Percentiles rank a stretch among this genome's conserved stretches.
phyloP scores from a whole-genome alignment of 768 basidiomycete species.

The Phanerochaete carnosa region DNA sequence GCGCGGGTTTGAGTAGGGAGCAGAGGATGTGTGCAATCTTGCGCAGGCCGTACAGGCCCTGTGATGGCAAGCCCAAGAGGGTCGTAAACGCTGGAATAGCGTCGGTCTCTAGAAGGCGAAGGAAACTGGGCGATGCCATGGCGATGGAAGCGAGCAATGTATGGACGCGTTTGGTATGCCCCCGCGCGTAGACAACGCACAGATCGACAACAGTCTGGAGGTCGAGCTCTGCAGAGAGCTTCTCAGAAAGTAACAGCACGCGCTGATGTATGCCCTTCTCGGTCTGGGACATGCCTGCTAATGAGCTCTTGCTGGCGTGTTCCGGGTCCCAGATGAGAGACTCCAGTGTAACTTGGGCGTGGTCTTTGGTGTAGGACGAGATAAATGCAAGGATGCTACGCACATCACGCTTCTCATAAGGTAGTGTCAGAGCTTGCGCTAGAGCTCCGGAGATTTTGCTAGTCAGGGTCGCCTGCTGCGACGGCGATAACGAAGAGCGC shows the following conservation, averaged over 20 bases:
- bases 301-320: background rate
- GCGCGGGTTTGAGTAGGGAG: conserved; percentile 49
- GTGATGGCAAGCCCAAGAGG: conserved; percentile 39
- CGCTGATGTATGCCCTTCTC: conserved; percentile 46
- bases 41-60: conserved; percentile 61
- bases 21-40: conserved; percentile 58
- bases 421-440: conserved; percentile 43
- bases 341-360: conserved; percentile 50
- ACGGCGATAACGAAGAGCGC: conserved; percentile 46
- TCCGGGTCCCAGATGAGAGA: conserved; percentile 52
- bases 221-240: conserved; percentile 45
- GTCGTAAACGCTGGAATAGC: conserved; percentile 55
- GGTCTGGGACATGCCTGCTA: conserved; percentile 27
- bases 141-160: conserved; percentile 41
- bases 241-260: conserved; percentile 55
- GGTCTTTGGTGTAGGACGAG: conserved; percentile 54
- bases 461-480: conserved; percentile 48
- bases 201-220: conserved; percentile 60
- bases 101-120: conserved; percentile 30
- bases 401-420: conserved; percentile 43
- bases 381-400: conserved; percentile 47
- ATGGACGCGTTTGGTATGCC: conserved; percentile 41
- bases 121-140: conserved; percentile 28
- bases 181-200: conserved; percentile 49
- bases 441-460: conserved; percentile 45